A percentile compares a stretch with the other conserved stretches of the same genome.
Evolutionary conservation across 805 yeast genomes (phyloP).

Genomic region (Komagataella kurtzmanii): DNA sequence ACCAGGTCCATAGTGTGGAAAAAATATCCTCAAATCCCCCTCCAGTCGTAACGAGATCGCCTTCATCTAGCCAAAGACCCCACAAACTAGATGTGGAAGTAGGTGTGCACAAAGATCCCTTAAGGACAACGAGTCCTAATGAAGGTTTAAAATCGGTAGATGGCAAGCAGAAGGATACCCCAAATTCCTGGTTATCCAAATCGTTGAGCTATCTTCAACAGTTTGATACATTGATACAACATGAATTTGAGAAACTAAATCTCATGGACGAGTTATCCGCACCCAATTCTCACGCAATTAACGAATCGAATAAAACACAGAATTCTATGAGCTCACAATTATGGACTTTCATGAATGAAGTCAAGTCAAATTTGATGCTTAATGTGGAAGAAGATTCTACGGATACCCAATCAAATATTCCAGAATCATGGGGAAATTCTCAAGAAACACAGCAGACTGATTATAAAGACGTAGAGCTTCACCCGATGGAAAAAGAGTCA

Average conservation of each 20-base stretch:
- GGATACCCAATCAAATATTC: background rate
- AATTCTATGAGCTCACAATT: slow-evolving; percentile 26
- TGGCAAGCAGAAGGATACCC: slow-evolving; percentile 11
- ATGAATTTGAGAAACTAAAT: slow-evolving; percentile 45
- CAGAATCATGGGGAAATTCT: background rate
- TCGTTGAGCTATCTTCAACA: slow-evolving; percentile 54
- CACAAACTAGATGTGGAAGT: background rate
- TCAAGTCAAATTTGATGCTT: slow-evolving; percentile 19
- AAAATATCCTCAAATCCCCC: background rate
- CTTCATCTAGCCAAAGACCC: background rate
- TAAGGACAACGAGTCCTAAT: background rate
- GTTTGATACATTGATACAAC: slow-evolving; percentile 52
- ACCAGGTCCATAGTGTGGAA: background rate
- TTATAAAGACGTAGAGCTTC: background rate
- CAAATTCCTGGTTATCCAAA: slow-evolving; percentile 22
- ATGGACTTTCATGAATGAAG: slow-evolving; percentile 39
- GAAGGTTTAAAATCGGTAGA: slow-evolving; percentile 1
- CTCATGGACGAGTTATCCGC: slow-evolving; percentile 4
- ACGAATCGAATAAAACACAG: slow-evolving; percentile 14
- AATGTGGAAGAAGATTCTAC: slow-evolving; percentile 2
- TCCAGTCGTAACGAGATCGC: background rate
- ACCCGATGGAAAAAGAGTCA: background rate
- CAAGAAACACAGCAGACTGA: background rate
- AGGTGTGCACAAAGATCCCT: background rate
- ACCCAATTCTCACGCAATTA: background rate